Evolutionary conservation across 805 yeast species (phyloP).

Genomic region (Saturnispora zaruensis): DNA sequence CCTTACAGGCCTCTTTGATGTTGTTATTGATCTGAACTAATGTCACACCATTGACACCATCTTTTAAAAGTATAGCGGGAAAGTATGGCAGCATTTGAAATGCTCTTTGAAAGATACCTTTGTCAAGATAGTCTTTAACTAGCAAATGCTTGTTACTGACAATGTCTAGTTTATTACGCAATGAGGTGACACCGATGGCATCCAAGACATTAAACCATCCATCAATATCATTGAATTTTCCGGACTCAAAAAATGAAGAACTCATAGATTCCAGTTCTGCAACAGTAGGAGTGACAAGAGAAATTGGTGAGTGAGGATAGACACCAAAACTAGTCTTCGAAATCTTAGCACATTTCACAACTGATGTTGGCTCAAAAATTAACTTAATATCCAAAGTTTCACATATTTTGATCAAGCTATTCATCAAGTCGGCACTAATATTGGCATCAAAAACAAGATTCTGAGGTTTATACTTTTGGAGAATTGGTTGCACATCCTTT

Average conservation of each 20-base stretch:
- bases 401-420: slow-evolving; percentile 28
- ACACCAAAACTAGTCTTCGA: slow-evolving; percentile 31
- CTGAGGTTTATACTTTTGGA: slow-evolving; percentile 37
- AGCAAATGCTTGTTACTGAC: slow-evolving; percentile 21
- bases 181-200: slow-evolving; percentile 40
- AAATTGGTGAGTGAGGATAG: slow-evolving; percentile 40
- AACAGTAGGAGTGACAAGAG: slow-evolving; percentile 60
- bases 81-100: slow-evolving; percentile 67
- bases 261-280: slow-evolving; percentile 52
- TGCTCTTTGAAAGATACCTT: slow-evolving; percentile 56
- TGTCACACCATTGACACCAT: slow-evolving; percentile 58
- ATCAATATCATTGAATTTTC: slow-evolving; percentile 42
- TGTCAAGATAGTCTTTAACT: slow-evolving; percentile 23
- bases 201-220: slow-evolving; percentile 74
- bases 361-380: slow-evolving; percentile 73
- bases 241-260: slow-evolving; percentile 35
- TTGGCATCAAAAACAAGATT: slow-evolving; percentile 62
- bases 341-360: slow-evolving; percentile 47
- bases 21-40: slow-evolving; percentile 30
- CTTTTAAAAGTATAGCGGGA: slow-evolving; percentile 57
- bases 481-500: slow-evolving; percentile 33
- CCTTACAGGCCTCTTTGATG: slow-evolving; percentile 19
- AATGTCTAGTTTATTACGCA: slow-evolving; percentile 39
- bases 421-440: slow-evolving; percentile 37
- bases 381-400: slow-evolving; percentile 24